phyloP scores from a whole-genome alignment of 345 rosid species.

The Pistacia vera region DNA sequence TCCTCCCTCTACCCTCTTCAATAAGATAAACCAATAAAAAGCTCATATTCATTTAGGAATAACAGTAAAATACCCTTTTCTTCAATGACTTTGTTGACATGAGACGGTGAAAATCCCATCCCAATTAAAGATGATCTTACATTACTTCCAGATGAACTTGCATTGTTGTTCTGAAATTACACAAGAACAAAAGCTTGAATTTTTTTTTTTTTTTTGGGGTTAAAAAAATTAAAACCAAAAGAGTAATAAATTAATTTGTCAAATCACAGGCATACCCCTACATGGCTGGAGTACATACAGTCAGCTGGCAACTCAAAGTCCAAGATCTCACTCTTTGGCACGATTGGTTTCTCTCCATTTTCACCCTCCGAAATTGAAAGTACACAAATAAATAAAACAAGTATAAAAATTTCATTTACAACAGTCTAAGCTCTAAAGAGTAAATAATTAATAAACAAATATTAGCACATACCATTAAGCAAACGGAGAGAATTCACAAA shows the following conservation, averaged over 20 bases:
- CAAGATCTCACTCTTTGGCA: constrained; percentile 64
- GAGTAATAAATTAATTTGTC: neutral
- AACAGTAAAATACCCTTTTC: constrained; percentile 63
- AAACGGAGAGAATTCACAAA: too few species aligned
- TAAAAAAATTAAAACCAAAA: neutral
- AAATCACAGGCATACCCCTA: constrained; percentile 40
- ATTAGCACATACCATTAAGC: too few species aligned
- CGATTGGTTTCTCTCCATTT: constrained; percentile 10
- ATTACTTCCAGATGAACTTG: constrained; percentile 83
- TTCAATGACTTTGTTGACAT: constrained; percentile 66
- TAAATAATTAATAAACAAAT: too few species aligned
- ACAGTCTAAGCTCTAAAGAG: too few species aligned
- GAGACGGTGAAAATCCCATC: constrained; percentile 80
- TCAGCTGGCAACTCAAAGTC: constrained; percentile 58
- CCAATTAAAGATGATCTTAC: constrained; percentile 60
- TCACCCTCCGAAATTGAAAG: constrained; percentile 30
- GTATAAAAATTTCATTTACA: too few species aligned
- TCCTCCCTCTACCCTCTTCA: neutral
- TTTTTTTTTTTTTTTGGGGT: too few species aligned
- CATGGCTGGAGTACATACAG: constrained; percentile 31
- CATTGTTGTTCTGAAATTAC: constrained; percentile 56
- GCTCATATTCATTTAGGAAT: neutral
- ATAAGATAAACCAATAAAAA: neutral
- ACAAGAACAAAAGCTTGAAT: neutral
- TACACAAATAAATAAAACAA: neutral